Evolutionary conservation across 2,329 filamentous ascomycete species (phyloP), one percentile per base, ranked within the genome.

Genomic region (Aspergillus novoparasiticus): DNA sequence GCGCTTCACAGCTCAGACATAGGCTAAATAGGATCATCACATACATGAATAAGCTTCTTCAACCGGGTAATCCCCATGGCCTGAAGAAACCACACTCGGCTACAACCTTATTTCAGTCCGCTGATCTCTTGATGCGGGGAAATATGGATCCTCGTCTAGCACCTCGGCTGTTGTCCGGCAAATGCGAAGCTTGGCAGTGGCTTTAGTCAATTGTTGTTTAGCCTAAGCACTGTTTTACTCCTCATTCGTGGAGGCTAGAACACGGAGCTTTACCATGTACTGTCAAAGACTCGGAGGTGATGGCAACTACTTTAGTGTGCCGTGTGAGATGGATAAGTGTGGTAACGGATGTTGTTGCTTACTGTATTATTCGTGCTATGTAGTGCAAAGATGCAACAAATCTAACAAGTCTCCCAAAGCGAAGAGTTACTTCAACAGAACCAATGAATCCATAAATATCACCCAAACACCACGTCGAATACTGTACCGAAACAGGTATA

Each of bases 1-100:
- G 11, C 57, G 9, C n/a, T 12, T 16, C n/a, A 23, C 19, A 51
- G 58, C 32, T 45, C 48, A 8, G 0, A n/a, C 23, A 54, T 23
- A 59, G 58, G 58, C 58, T 59, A 59, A 59, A 54, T 54, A 0
- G 51, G 30, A 2, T 23, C 51, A 39, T 9, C n/a, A 43, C 53
- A 21, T 14, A n/a, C 16, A 26, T 11, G 46, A 43, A 30, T n/a
- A 32, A n/a, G 19, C 28, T 57, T 34, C 59, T 32, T 32, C 26
- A 14, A 12, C 45, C 53, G 59, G 59, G n/a, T 61, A 57, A 57
- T 61, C 30, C 43, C 23, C 30, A 28, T 11, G 16, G 28, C 19
- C 12, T 34, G 59, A 16, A 32, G 43, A 30, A 28, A 10, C 48
- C 28, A 30, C 34, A 19, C 51, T 28, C 51, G 51, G 51, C 30